Percentiles rank a stretch among this genome's conserved stretches.
Conservation (phyloP, 495 filamentous ascomycete species). For the Chaetomidium leptoderma region DNA sequence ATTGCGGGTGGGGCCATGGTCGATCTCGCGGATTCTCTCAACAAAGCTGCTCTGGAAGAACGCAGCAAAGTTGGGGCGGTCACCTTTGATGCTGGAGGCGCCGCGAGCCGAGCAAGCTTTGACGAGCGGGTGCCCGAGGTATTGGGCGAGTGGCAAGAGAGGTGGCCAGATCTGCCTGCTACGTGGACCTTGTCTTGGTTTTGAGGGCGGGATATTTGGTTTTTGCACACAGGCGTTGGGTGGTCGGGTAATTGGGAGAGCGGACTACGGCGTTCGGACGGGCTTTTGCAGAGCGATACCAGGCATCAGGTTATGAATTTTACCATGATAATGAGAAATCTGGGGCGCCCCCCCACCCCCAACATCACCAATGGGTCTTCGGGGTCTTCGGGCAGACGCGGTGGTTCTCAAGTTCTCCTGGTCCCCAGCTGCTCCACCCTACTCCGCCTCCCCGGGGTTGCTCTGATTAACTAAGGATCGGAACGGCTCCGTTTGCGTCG, state of each 20-base stretch:
- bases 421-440: not conserved
- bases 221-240: conserved; percentile 3
- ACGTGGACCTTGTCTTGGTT: conserved; percentile 97
- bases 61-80: conserved; percentile 55
- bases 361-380: not conserved
- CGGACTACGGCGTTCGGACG: conserved; percentile 1
- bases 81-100: conserved; percentile 66
- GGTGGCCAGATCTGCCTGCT: conserved; percentile 84
- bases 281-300: conserved; percentile 14
- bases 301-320: not conserved
- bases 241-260: not conserved
- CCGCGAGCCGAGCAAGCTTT: conserved; percentile 66
- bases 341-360: not conserved
- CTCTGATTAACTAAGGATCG: conserved; percentile 9
- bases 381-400: not conserved
- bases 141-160: conserved; percentile 91
- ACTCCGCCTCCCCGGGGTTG: not conserved
- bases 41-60: conserved; percentile 76
- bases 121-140: conserved; percentile 93
- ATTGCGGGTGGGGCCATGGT: conserved; percentile 89
- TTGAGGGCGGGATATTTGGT: conserved; percentile 39
- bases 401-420: not conserved
- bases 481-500: conserved; percentile 4
- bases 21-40: conserved; percentile 82
- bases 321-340: not conserved